Evolutionary conservation across 768 basidiomycete genomes (phyloP), one percentile per base, ranked within the genome.

Genomic region (Tylopilus sp.): DNA sequence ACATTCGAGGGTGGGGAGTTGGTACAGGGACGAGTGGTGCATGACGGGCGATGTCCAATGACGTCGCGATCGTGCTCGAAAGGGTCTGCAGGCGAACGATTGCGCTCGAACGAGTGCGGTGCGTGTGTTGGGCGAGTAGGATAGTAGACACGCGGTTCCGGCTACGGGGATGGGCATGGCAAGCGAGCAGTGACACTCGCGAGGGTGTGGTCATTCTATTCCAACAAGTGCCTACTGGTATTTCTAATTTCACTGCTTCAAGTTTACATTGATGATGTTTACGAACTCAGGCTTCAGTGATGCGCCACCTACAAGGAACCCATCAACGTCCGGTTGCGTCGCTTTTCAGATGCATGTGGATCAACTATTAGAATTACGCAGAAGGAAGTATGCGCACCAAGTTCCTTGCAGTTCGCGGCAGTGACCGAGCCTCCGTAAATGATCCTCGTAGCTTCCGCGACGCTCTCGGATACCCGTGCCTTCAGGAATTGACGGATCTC

Each of bases 261-360:
- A n/a, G n/a, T 71, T 85, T 33, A 79, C 77, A 63, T 94, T 95
- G 79, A 95, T 84, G 67, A 97, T 96, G 55, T 95, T 77, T 43
- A 89, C 84, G 63, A 98, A 97, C 73, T 98, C 95, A 36, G 95
- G 94, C 76, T 98, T 99, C 73, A 99, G 81, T 16, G 95, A 98
- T 30, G 96, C 96, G 24, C 96, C 95, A 24, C 95, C 96, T 34
- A 98, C 96, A 59, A 98, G 85, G 87, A 98, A 98, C 10, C 96
- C 96, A 70, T 98, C 96, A 42, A 98, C 86, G 66, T 98, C 96
- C 12, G 76, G 75, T 63, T 89, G 86, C 9, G 69, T 70, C 26
- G 86, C 94, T 96, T 60, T 17, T 19, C 45, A 59, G 24, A 24
- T 2, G 24, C 40, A 31, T 2, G 17, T 2, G 13, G 17, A 41